Evolutionary conservation across 1,284 basidiomycete species (phyloP).

Genomic region (Taiwanofungus camphoratus): DNA sequence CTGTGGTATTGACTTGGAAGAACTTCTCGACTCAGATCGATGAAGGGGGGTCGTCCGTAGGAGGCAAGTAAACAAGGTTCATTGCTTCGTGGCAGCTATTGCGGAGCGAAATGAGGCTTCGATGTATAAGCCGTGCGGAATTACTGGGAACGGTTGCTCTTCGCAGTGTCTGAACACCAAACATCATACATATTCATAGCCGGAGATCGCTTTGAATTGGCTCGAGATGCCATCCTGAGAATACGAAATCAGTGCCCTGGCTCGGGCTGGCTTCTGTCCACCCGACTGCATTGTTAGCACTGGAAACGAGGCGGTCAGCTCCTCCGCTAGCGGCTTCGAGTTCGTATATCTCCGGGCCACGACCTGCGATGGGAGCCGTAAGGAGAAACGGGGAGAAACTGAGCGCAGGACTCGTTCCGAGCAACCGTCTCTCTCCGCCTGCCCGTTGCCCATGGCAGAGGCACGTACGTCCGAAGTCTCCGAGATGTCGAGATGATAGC

Average conservation of each 20-base stretch:
- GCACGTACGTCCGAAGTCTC: too few relatives aligned
- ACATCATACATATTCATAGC: neutral
- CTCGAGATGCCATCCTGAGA: neutral
- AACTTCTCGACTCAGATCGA: conserved; percentile 9
- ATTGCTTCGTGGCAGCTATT: conserved; percentile 4
- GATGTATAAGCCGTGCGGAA: conserved; percentile 1
- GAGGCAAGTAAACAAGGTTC: conserved; percentile 11
- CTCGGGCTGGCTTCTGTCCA: conserved; percentile 5
- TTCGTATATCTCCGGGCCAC: conserved; percentile 3
- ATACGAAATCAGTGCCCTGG: neutral
- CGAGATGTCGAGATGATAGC: too few relatives aligned
- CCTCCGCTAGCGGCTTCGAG: conserved; percentile 1
- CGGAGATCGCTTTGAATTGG: conserved; percentile 2
- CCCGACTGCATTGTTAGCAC: conserved; percentile 6
- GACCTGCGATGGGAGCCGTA: neutral
- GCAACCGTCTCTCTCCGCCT: too few relatives aligned
- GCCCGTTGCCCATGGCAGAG: too few relatives aligned
- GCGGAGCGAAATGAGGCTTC: conserved; percentile 5
- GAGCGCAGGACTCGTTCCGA: too few relatives aligned
- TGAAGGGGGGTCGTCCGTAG: conserved; percentile 2
- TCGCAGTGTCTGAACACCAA: neutral
- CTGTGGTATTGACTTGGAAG: conserved; percentile 3
- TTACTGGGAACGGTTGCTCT: conserved; percentile 8
- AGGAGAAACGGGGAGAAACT: neutral
- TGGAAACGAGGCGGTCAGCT: conserved; percentile 11